Conservation (phyloP, 2,329 filamentous ascomycete species). For the Exophiala dermatitidis region DNA sequence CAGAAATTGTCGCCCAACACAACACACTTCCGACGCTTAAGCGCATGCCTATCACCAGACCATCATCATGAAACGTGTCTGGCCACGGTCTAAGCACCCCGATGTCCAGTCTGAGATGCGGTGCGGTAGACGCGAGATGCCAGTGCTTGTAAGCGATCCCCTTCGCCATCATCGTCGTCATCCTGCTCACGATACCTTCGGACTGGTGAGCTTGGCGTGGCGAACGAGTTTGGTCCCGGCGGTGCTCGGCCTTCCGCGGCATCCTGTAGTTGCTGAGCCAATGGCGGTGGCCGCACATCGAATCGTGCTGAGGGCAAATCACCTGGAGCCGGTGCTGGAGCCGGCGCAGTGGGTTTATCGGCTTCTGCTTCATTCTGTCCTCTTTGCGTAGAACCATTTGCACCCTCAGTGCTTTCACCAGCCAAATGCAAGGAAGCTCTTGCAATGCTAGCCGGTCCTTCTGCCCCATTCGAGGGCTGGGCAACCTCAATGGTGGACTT, state of each 20-base stretch:
- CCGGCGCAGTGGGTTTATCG: conserved; percentile 4
- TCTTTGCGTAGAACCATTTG: not conserved
- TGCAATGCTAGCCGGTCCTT: conserved; percentile 7
- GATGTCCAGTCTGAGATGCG: conserved; percentile 25
- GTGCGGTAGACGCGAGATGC: conserved; percentile 26
- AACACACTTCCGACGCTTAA: too few relatives aligned
- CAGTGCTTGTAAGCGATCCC: conserved; percentile 33
- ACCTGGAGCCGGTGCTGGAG: not conserved
- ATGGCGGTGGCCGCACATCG: conserved; percentile 25
- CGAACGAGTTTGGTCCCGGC: not conserved
- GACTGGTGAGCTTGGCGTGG: conserved; percentile 1
- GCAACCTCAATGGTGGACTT: conserved; percentile 13
- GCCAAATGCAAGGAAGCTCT: conserved; percentile 14
- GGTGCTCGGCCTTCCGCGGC: conserved; percentile 13
- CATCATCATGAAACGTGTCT: not conserved
- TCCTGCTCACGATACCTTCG: conserved; percentile 3
- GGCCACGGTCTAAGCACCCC: not conserved
- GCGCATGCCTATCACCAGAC: too few relatives aligned
- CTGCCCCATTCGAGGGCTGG: conserved; percentile 7
- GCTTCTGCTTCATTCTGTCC: not conserved
- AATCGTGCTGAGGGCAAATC: conserved; percentile 12
- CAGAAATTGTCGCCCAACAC: too few relatives aligned
- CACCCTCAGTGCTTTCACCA: conserved; percentile 1
- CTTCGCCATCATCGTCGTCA: conserved; percentile 39
- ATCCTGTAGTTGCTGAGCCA: conserved; percentile 22